Evolutionary conservation across 202 grass and related monocot species (phyloP), one percentile per base, ranked within the genome.

Genomic region (Musa balbisiana): DNA sequence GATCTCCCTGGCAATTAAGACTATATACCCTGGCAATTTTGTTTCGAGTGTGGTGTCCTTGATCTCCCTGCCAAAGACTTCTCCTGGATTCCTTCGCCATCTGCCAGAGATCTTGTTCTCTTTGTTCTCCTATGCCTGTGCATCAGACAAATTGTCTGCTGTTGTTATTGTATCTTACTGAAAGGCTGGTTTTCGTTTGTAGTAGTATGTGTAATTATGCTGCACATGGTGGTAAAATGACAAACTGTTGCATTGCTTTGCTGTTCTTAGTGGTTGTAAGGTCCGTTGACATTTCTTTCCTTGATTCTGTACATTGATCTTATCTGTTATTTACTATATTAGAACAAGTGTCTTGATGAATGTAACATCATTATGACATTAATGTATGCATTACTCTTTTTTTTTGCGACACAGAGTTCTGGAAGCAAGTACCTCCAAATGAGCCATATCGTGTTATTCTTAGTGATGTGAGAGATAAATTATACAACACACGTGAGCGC

Each of bases 381-480:
- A 15, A 55, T 15, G 2, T 55, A 1, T 9, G 15, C 10, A 49
- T 69, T 29, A 74, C 2, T 17, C 16, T 11, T 3, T 73, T 19
- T 27, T 19, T 29, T 17, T 64, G 23, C 71, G 17, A 62, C 77
- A 22, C 75, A 99, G 95, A 99, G 60, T 99, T 99, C 67, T 99
- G 95, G 95, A 99, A 99, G 78, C 86, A 94, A 77, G 91, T 99
- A 86, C 91, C 95, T 82, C 77, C 83, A 52, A 99, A 75, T 82
- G 91, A 92, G 82, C 95, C 95, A 51, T 99, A 99, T 14, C 87
- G 95, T 64, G 91, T 99, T 11, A 92, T 99, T 84, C 87, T 99
- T 22, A 72, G 95, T 80, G 89, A 94, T 85, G 85, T 99, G 16
- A 99, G 95, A 82, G 95, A 99, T 84, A 94, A 94, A 64, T 81